A percentile compares a stretch with the other conserved stretches of the same genome.
Conservation (phyloP, 345 rosid genomes). For the Eutrema yunnanense region DNA sequence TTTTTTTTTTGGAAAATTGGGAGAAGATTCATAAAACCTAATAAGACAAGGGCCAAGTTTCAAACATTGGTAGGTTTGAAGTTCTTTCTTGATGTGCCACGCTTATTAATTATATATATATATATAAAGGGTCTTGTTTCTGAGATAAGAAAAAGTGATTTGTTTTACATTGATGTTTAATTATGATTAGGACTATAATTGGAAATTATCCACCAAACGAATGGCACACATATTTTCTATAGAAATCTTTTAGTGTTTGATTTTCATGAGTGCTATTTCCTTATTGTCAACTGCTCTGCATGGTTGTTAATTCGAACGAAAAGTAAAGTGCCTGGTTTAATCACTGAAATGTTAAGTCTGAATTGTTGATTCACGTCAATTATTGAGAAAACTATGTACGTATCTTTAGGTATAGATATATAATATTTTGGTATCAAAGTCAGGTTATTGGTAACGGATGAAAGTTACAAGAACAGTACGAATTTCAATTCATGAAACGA, state of each 20-base stretch:
- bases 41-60: conserved; percentile 21
- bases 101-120: not conserved
- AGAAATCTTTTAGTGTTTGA: not conserved
- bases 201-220: not conserved
- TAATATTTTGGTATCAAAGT: not conserved
- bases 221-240: not conserved
- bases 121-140: not conserved
- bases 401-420: not conserved
- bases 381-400: not conserved
- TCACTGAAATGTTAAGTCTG: not conserved
- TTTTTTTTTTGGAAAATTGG: not conserved
- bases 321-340: not conserved
- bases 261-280: conserved; percentile 2
- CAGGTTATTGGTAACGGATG: not conserved
- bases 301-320: not conserved
- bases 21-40: conserved; percentile 19
- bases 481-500: too few species aligned
- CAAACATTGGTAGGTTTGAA: conserved; percentile 6
- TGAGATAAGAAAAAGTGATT: not conserved
- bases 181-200: not conserved
- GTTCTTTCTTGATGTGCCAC: conserved; percentile 13
- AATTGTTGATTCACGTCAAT: not conserved
- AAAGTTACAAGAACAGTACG: too few species aligned
- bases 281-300: not conserved
- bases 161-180: not conserved